Evolutionary conservation across 2,329 filamentous ascomycete genomes (phyloP).

Genomic region (Colletotrichum plurivorum): DNA sequence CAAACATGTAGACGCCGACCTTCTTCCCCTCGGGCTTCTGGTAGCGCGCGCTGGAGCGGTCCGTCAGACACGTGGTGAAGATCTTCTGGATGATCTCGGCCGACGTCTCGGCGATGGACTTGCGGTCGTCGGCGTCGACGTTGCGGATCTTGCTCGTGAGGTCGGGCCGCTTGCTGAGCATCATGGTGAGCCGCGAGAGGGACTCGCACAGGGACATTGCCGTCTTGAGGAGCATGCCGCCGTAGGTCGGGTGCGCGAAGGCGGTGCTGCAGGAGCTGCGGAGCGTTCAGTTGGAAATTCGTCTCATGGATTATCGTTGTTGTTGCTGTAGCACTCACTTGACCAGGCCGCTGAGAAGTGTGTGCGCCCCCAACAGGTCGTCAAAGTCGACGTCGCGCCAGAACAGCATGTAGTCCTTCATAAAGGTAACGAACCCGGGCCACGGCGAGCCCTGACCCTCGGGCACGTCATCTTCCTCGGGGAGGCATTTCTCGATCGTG

Average conservation of each 20-base stretch:
- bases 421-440: slow-evolving; percentile 83
- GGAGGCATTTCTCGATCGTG: slow-evolving; percentile 74
- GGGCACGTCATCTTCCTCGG: slow-evolving; percentile 73
- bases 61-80: slow-evolving; percentile 90
- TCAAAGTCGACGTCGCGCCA: slow-evolving; percentile 85
- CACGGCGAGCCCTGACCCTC: slow-evolving; percentile 78
- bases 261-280: slow-evolving; percentile 85
- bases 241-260: slow-evolving; percentile 83
- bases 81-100: slow-evolving; percentile 92
- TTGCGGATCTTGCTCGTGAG: slow-evolving; percentile 77
- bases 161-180: slow-evolving; percentile 84
- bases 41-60: slow-evolving; percentile 77
- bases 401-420: slow-evolving; percentile 85
- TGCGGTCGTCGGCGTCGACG: slow-evolving; percentile 77
- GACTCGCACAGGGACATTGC: slow-evolving; percentile 86
- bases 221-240: slow-evolving; percentile 85
- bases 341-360: slow-evolving; percentile 79
- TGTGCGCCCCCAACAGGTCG: slow-evolving; percentile 82
- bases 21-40: slow-evolving; percentile 86
- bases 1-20: slow-evolving; percentile 90
- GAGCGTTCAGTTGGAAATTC: not conserved
- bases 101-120: slow-evolving; percentile 86
- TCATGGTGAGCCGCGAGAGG: slow-evolving; percentile 86
- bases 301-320: not conserved
- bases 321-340: slow-evolving; percentile 68